Conservation (phyloP, 176 grass and related monocot genomes). For the Carex parvula region DNA sequence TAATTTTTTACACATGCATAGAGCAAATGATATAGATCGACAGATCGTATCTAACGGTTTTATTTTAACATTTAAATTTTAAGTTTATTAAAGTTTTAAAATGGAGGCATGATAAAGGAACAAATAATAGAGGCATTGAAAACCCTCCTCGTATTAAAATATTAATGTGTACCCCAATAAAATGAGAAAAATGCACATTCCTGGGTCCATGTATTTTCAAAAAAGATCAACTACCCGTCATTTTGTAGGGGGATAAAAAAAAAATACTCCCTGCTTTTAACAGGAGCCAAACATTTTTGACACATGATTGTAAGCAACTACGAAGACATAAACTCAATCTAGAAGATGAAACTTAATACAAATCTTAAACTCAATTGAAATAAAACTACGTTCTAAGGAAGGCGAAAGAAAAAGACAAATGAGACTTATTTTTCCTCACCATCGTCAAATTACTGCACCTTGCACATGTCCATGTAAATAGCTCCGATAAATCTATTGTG, state of each 20-base stretch:
- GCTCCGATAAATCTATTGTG: conserved; percentile 58
- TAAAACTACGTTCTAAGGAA: conserved; percentile 2
- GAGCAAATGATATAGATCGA: too few relatives aligned
- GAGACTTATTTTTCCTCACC: conserved; percentile 32
- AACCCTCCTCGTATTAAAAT: not conserved
- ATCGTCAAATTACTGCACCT: conserved; percentile 77
- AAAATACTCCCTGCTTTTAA: not conserved
- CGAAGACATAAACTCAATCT: not conserved
- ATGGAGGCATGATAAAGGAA: too few relatives aligned
- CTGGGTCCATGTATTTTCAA: not conserved
- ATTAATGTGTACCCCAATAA: not conserved
- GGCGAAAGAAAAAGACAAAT: not conserved
- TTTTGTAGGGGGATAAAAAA: not conserved
- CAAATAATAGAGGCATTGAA: too few relatives aligned
- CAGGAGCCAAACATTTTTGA: not conserved
- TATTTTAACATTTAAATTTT: too few relatives aligned
- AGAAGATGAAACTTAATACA: conserved; percentile 12
- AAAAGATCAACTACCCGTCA: not conserved
- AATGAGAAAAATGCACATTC: conserved; percentile 10
- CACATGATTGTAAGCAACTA: not conserved
- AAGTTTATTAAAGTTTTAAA: too few relatives aligned
- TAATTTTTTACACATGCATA: too few relatives aligned
- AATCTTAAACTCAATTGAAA: not conserved
- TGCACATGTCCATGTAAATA: conserved; percentile 75
- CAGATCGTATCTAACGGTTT: too few relatives aligned